Evolutionary conservation across 176 grass and related monocot genomes (phyloP), one percentile per base, ranked within the genome.

Genomic region (Eleusine indica): DNA sequence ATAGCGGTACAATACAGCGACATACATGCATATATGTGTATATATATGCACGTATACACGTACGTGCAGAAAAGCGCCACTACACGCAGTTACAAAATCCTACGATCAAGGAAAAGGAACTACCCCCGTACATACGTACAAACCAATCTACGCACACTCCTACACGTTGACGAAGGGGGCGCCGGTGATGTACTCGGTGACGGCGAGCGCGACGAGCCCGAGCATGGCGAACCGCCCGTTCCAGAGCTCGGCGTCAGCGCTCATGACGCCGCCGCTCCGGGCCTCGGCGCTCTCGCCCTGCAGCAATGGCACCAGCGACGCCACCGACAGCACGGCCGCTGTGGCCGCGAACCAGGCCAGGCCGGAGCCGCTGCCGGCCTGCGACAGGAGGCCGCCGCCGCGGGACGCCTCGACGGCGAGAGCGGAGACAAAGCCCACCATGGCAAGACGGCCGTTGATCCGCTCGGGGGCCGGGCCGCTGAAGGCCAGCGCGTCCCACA

Each of bases 201-300:
- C 84, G 68, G 86, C 91, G 73, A 96, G 89, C 1, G 91, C 91
- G 61, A 93, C 94, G 69, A 71, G 41, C 0, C 91, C 94, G 42
- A 97, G 61, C 94, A 97, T 97, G 84, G 89, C 91, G 83, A 97
- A 93, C 1, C 91, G 78, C 1, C 91, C 94, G 47, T 97, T 97
- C 91, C 94, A 97, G 49, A 97, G 78, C 91, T 93, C 91, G 4
- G 94, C 91, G 38, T 89, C 70, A 7, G 87, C 89, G 61, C 12
- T 89, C 89, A 89, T 88, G 1, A 93, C 2, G 12, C 81, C 84
- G 1, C 25, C 28, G 5, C 71, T 35, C 68, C 81, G 84, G 4
- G 41, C 70, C 84, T 91, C 76, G 1, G 73, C 86, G 49, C 15
- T 93, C 11, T 72, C 71, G 2, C 94, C 94, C 5, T 82, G 87